Conservation (phyloP, 108 stramenopile species). For the Chaetoceros tenuissimus region DNA sequence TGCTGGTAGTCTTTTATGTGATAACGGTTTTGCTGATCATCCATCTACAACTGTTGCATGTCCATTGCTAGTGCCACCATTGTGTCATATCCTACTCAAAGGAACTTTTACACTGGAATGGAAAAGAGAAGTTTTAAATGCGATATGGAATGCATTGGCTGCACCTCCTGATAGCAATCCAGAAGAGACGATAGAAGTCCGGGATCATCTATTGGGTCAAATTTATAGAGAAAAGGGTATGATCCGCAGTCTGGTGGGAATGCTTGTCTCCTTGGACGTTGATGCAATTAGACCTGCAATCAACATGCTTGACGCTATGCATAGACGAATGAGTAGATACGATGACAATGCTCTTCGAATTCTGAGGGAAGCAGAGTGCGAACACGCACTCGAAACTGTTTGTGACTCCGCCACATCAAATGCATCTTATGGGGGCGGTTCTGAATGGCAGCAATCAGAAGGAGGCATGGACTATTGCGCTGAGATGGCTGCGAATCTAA, state of each 20-base stretch:
- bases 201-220: conserved; percentile 6
- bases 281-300: conserved; percentile 4
- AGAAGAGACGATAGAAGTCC: neutral
- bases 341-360: neutral
- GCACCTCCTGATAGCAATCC: conserved; percentile 4
- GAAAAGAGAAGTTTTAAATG: conserved; percentile 9
- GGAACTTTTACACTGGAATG: neutral
- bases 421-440: neutral
- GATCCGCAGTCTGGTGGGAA: conserved; percentile 1
- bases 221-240: neutral
- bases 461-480: conserved; percentile 3
- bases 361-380: conserved; percentile 2
- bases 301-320: conserved; percentile 5
- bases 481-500: conserved; percentile 7
- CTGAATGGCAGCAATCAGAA: neutral
- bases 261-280: conserved; percentile 2
- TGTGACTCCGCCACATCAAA: conserved; percentile 4
- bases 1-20: conserved; percentile 7
- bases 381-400: conserved; percentile 1
- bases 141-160: conserved; percentile 7
- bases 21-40: conserved; percentile 8
- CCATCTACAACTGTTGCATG: conserved; percentile 3
- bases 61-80: conserved; percentile 1
- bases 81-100: conserved; percentile 2
- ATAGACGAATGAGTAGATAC: neutral